phyloP scores from a whole-genome alignment of 805 yeast species.

The Lachancea thermotolerans region DNA sequence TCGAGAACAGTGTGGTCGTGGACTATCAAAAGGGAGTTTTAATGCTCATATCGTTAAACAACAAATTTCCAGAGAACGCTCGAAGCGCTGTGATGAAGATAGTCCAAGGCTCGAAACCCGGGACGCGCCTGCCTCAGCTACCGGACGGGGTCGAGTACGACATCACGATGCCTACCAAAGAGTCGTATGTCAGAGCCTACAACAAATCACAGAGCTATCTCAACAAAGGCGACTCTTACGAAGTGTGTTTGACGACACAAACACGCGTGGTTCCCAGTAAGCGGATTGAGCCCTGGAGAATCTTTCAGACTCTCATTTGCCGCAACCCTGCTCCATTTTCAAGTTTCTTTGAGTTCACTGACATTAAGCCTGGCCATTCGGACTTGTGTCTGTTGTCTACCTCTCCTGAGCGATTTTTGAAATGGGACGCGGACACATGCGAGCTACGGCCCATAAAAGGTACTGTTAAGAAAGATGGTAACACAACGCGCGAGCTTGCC shows the following conservation, averaged over 20 bases:
- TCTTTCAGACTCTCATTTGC: constrained; percentile 63
- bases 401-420: constrained; percentile 89
- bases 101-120: background rate
- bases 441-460: constrained; percentile 96
- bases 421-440: constrained; percentile 60
- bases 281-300: constrained; percentile 58
- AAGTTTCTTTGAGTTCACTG: constrained; percentile 59
- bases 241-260: constrained; percentile 79
- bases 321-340: constrained; percentile 93
- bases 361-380: constrained; percentile 23
- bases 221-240: constrained; percentile 84
- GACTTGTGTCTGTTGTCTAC: constrained; percentile 65
- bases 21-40: constrained; percentile 42
- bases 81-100: constrained; percentile 6
- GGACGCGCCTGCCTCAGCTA: constrained; percentile 29
- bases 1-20: constrained; percentile 56
- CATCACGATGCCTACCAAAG: constrained; percentile 45
- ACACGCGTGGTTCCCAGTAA: constrained; percentile 51
- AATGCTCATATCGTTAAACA: constrained; percentile 46
- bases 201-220: constrained; percentile 58
- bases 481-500: constrained; percentile 53
- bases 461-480: constrained; percentile 65
- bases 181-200: constrained; percentile 50
- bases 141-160: constrained; percentile 24
- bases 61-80: constrained; percentile 29